Percentiles rank a stretch among this genome's conserved stretches.
These are phyloP conservation scores for Chaetomiaceae sp. DNA, from an alignment of 2,329 filamentous ascomycete genomes.

Conservation along the genomic window DNA sequence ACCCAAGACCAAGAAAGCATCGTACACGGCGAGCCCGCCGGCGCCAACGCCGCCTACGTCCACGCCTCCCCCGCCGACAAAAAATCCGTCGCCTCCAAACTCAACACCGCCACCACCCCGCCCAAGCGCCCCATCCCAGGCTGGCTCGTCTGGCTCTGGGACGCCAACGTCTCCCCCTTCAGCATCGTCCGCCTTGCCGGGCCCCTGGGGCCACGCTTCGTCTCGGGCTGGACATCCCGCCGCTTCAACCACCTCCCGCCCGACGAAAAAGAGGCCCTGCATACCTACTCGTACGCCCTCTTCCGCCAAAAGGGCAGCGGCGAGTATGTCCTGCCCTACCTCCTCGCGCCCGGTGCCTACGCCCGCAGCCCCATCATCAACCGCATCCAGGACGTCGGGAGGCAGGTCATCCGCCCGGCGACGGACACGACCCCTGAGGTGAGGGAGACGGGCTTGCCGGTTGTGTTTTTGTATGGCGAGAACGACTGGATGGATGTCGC, in stretches of 20 bases:
- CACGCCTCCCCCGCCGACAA: constrained; percentile 25
- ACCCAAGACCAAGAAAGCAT: constrained; percentile 64
- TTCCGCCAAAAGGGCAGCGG: constrained; percentile 90
- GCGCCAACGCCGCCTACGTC: constrained; percentile 32
- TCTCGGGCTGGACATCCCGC: constrained; percentile 90
- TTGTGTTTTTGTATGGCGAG: constrained; percentile 95
- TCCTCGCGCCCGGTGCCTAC: constrained; percentile 90
- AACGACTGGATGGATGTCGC: constrained; percentile 98
- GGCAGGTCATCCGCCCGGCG: constrained; percentile 52
- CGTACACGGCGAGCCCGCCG: constrained; percentile 34
- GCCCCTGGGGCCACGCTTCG: constrained; percentile 83
- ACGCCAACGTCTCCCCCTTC: constrained; percentile 94
- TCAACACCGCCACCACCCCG: constrained; percentile 29
- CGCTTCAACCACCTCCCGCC: constrained; percentile 84
- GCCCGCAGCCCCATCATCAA: constrained; percentile 83
- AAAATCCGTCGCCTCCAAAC: constrained; percentile 31
- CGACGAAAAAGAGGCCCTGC: constrained; percentile 76
- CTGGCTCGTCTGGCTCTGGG: constrained; percentile 93
- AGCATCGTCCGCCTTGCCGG: constrained; percentile 83
- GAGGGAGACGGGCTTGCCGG: constrained; percentile 65
- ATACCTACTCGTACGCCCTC: constrained; percentile 90
- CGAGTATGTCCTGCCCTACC: constrained; percentile 88
- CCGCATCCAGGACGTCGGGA: constrained; percentile 78
- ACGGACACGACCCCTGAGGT: constrained; percentile 31
- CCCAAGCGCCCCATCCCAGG: constrained; percentile 62